Percentiles rank a stretch among this genome's conserved stretches.
Conservation (phyloP, 2,329 filamentous ascomycete genomes). For the Penicillium corylophilum region DNA sequence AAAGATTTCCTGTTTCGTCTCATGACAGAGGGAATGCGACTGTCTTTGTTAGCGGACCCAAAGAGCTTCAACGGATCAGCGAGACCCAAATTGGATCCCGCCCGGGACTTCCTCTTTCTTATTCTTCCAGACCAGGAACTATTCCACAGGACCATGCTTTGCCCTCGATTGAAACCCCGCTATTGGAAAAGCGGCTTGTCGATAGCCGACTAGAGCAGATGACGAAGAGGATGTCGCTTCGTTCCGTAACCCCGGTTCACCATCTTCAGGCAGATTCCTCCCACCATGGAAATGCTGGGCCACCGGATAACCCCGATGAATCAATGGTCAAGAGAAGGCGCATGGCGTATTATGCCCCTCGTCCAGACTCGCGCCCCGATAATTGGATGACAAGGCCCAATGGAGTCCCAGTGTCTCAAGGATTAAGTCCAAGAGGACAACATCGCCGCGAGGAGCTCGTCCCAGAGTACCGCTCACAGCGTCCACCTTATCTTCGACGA, state of each 20-base stretch:
- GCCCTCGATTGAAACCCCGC: conserved; percentile 37
- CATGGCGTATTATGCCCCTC: conserved; percentile 25
- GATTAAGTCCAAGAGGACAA: conserved; percentile 13
- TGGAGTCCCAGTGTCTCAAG: conserved; percentile 15
- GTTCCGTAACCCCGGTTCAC: conserved; percentile 31
- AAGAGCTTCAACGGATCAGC: conserved; percentile 18
- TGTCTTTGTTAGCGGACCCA: conserved; percentile 35
- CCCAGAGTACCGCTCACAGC: conserved; percentile 16
- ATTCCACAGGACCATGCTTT: conserved; percentile 32
- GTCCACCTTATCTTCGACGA: conserved; percentile 22
- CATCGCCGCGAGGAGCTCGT: conserved; percentile 19
- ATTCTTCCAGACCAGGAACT: conserved; percentile 15
- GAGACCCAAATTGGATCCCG: conserved; percentile 18
- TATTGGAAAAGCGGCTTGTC: conserved; percentile 23
- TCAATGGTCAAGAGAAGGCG: conserved; percentile 36
- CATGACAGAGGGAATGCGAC: conserved; percentile 25
- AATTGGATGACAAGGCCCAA: conserved; percentile 12
- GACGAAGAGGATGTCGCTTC: conserved; percentile 31
- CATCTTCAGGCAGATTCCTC: conserved; percentile 23
- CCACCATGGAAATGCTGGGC: conserved; percentile 19
- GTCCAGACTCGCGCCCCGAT: conserved; percentile 12
- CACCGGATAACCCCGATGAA: conserved; percentile 23
- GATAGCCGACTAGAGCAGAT: conserved; percentile 29
- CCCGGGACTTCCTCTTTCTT: conserved; percentile 13
- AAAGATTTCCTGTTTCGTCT: conserved; percentile 18